Evolutionary conservation across 2,329 filamentous ascomycete genomes (phyloP).

Genomic region (Xylaria sp.): DNA sequence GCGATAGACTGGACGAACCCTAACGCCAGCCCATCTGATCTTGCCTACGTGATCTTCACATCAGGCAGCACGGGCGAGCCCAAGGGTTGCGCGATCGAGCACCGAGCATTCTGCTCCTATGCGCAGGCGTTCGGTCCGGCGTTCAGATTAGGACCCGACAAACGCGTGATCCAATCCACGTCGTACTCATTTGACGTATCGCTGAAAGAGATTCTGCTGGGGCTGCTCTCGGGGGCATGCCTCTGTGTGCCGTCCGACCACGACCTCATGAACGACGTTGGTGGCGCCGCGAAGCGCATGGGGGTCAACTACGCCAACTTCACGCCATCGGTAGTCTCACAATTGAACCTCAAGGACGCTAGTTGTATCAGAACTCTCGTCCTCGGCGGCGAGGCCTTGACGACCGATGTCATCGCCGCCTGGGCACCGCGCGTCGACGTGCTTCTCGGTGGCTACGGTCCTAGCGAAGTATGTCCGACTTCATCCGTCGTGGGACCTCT

Average conservation of each 20-base stretch:
- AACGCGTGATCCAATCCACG: constrained; percentile 19
- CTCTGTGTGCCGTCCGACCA: constrained; percentile 26
- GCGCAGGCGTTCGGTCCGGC: constrained; percentile 11
- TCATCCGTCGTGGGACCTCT: constrained; percentile 23
- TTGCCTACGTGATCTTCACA: constrained; percentile 31
- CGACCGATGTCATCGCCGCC: constrained; percentile 13
- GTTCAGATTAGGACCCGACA: constrained; percentile 1
- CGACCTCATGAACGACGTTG: constrained; percentile 22
- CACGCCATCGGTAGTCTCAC: constrained; percentile 22
- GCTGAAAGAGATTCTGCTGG: constrained; percentile 17
- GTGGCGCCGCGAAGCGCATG: constrained; percentile 14
- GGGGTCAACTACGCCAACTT: constrained; percentile 21
- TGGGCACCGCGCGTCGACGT: constrained; percentile 23
- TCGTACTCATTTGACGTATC: constrained; percentile 25
- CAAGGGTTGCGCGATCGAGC: constrained; percentile 24
- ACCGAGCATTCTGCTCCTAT: constrained; percentile 21
- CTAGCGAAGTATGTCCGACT: constrained; percentile 23
- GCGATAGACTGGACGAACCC: constrained; percentile 3
- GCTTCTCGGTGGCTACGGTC: constrained; percentile 23
- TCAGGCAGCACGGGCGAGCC: constrained; percentile 25
- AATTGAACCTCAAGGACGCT: constrained; percentile 17
- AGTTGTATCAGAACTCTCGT: constrained; percentile 17
- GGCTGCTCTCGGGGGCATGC: constrained; percentile 17
- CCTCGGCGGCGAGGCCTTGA: constrained; percentile 20
- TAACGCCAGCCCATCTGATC: constrained; percentile 9